Evolutionary conservation across 768 basidiomycete species (phyloP).

Genomic region (Lactarius pseudohatsudake): DNA sequence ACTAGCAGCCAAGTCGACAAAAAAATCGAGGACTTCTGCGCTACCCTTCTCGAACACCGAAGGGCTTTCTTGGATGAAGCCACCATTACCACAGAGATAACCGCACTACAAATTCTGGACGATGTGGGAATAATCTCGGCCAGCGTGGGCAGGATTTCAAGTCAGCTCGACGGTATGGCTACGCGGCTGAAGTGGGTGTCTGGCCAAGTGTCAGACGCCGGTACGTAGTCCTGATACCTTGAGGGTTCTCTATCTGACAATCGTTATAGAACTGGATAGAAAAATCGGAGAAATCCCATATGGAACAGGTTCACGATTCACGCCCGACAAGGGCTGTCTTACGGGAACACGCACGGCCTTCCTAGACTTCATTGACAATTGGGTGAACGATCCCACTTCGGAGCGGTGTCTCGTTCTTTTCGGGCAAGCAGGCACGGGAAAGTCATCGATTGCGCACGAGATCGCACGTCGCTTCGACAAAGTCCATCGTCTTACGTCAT

Average conservation of each 20-base stretch:
- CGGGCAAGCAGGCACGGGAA: background rate
- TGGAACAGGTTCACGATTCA: background rate
- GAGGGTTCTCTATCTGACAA: background rate
- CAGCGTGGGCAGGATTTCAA: background rate
- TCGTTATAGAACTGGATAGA: background rate
- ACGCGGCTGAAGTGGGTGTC: background rate
- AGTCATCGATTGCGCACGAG: background rate
- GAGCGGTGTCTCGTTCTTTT: background rate
- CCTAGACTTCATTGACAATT: background rate
- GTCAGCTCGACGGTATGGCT: background rate
- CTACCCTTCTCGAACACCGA: background rate
- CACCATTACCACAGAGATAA: background rate
- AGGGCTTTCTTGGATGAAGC: background rate
- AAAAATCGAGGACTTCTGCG: background rate
- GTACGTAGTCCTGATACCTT: background rate
- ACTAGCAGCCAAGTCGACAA: background rate
- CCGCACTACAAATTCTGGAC: background rate
- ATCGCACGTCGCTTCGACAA: background rate
- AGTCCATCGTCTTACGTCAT: background rate
- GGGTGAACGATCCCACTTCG: background rate
- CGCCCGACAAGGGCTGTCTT: background rate
- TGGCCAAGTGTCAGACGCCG: background rate
- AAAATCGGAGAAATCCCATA: background rate
- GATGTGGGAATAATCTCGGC: background rate
- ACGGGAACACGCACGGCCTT: background rate